Evolutionary conservation across 2,329 filamentous ascomycete genomes (phyloP).

Genomic region (Orbilia javanica): DNA sequence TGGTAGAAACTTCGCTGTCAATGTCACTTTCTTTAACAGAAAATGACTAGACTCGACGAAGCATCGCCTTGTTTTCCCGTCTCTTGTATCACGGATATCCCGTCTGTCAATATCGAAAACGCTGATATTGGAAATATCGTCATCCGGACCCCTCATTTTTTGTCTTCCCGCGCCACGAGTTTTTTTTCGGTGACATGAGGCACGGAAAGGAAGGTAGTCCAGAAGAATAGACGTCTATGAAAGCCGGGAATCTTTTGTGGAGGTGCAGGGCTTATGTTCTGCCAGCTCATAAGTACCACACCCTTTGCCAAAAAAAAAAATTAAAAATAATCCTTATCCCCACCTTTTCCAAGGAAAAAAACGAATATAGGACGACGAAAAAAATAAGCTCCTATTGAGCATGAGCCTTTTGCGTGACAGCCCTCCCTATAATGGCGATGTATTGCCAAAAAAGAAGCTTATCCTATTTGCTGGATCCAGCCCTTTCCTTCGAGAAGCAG

Average conservation of each 20-base stretch:
- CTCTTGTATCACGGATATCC: constrained; percentile 49
- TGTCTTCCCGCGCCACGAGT: constrained; percentile 58
- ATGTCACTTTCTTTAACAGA: constrained; percentile 42
- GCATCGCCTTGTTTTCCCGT: constrained; percentile 56
- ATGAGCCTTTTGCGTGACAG: constrained; percentile 56
- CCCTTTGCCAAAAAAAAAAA: constrained; percentile 49
- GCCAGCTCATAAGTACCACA: constrained; percentile 59
- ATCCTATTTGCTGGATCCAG: constrained; percentile 58
- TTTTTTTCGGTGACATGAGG: constrained; percentile 50
- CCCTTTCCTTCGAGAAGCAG: constrained; percentile 56
- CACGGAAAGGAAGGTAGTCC: constrained; percentile 57
- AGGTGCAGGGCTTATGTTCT: constrained; percentile 58
- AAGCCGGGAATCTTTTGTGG: constrained; percentile 52
- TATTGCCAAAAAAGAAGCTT: constrained; percentile 53
- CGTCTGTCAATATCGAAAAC: constrained; percentile 41
- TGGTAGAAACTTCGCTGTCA: constrained; percentile 51
- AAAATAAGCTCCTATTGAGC: constrained; percentile 47
- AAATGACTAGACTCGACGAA: constrained; percentile 47
- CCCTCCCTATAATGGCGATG: constrained; percentile 28
- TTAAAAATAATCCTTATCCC: constrained; percentile 57
- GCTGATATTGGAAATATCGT: constrained; percentile 54
- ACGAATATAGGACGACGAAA: constrained; percentile 7
- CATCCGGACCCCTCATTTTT: constrained; percentile 55
- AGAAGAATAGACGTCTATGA: constrained; percentile 38
- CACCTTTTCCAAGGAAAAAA: constrained; percentile 30